Conservation (phyloP, 306 rosid genomes). For the Glycine soja region DNA sequence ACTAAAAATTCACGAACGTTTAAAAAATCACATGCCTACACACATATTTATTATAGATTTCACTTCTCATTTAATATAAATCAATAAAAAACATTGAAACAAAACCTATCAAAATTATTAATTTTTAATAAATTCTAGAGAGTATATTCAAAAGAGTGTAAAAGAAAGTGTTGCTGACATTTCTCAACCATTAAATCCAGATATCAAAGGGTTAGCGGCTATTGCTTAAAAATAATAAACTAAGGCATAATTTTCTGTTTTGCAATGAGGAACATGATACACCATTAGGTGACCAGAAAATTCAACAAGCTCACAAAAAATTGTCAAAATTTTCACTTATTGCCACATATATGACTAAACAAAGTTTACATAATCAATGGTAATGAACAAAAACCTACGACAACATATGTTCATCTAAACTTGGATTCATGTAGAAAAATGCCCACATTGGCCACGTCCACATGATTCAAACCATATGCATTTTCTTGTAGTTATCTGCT, state of each 20-base stretch:
- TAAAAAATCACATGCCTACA: too few relatives aligned
- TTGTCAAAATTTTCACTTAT: conserved; percentile 40
- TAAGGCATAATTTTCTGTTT: conserved; percentile 15
- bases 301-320: conserved; percentile 24
- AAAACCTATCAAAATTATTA: too few relatives aligned
- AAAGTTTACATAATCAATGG: conserved; percentile 44
- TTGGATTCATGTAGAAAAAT: conserved; percentile 28
- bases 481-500: conserved; percentile 84
- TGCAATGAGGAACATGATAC: conserved; percentile 35
- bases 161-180: too few relatives aligned
- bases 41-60: too few relatives aligned
- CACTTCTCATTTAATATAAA: too few relatives aligned
- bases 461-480: conserved; percentile 54
- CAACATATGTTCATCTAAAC: conserved; percentile 37
- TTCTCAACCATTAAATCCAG: not conserved
- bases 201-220: conserved; percentile 24
- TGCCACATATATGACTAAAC: conserved; percentile 40
- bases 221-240: conserved; percentile 29
- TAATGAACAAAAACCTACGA: conserved; percentile 32
- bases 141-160: not conserved
- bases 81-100: too few relatives aligned
- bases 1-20: too few relatives aligned
- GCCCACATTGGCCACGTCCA: not conserved
- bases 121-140: not conserved
- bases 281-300: not conserved